These are phyloP conservation scores for Candida coquimbonensis DNA, from an alignment of 805 yeast genomes.

Conservation along the genomic window DNA sequence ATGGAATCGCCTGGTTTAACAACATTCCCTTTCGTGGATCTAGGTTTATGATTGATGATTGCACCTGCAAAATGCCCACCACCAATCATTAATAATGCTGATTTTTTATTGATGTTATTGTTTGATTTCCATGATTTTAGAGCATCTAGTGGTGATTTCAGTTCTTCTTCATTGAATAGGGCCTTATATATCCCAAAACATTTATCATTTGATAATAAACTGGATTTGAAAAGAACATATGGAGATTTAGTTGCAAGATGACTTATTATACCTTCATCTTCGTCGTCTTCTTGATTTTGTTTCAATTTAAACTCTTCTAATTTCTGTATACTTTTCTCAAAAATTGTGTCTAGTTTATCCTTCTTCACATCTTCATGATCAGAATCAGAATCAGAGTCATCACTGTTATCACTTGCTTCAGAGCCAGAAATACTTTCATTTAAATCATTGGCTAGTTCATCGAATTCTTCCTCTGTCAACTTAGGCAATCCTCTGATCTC, in stretches of 20 bases:
- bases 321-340: conserved; percentile 16
- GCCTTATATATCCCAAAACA: conserved; percentile 67
- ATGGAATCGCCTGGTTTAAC: conserved; percentile 40
- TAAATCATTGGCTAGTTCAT: conserved; percentile 40
- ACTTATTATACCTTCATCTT: conserved; percentile 32
- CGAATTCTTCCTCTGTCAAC: conserved; percentile 53
- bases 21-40: conserved; percentile 48
- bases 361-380: conserved; percentile 16
- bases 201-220: conserved; percentile 34
- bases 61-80: conserved; percentile 99
- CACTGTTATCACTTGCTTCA: conserved; percentile 29
- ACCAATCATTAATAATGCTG: conserved; percentile 89
- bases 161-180: conserved; percentile 38
- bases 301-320: conserved; percentile 12
- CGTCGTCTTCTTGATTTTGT: conserved; percentile 9
- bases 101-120: conserved; percentile 28
- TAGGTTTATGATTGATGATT: conserved; percentile 66
- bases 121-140: conserved; percentile 32
- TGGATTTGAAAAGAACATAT: conserved; percentile 48
- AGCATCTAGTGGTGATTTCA: conserved; percentile 42
- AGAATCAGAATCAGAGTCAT: conserved; percentile 14
- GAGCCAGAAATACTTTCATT: conserved; percentile 58
- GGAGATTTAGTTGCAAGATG: conserved; percentile 69
- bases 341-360: conserved; percentile 15
- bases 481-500: conserved; percentile 36